These are phyloP conservation scores for Leptosphaerulina australis DNA, from an alignment of 2,329 filamentous ascomycete genomes.

Conservation along the genomic window DNA sequence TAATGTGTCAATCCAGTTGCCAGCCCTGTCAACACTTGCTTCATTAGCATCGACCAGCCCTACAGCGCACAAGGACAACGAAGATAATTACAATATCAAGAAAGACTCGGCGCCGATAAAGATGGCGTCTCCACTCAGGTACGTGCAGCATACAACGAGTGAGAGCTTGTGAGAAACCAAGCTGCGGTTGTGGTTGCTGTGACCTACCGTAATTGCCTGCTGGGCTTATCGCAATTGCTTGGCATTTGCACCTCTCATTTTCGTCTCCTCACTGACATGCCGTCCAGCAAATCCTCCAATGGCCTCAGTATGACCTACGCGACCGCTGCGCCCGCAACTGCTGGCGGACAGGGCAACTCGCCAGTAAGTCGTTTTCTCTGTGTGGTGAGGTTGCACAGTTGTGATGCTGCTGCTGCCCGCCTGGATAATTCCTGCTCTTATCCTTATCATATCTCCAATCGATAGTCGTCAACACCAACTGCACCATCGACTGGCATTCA, in stretches of 20 bases:
- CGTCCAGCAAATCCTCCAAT: slow-evolving; percentile 50
- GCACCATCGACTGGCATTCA: slow-evolving; percentile 12
- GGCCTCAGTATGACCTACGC: slow-evolving; percentile 64
- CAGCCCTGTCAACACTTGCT: slow-evolving; percentile 65
- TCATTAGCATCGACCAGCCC: slow-evolving; percentile 60
- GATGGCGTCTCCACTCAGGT: slow-evolving; percentile 40
- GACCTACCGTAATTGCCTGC: slow-evolving; percentile 28
- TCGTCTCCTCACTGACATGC: slow-evolving; percentile 32
- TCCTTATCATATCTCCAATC: slow-evolving; percentile 54
- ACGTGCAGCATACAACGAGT: slow-evolving; percentile 22
- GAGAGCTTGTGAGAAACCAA: neutral
- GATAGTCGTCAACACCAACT: slow-evolving; percentile 34
- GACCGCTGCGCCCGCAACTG: slow-evolving; percentile 69
- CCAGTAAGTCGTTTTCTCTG: slow-evolving; percentile 55
- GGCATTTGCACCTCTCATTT: slow-evolving; percentile 44
- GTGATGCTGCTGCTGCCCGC: slow-evolving; percentile 27
- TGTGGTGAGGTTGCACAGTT: slow-evolving; percentile 48
- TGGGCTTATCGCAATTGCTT: slow-evolving; percentile 40
- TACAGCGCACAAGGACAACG: slow-evolving; percentile 49
- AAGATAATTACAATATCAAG: slow-evolving; percentile 32
- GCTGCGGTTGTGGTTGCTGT: slow-evolving; percentile 21
- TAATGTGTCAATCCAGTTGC: slow-evolving; percentile 55
- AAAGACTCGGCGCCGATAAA: slow-evolving; percentile 35
- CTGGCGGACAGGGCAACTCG: slow-evolving; percentile 66
- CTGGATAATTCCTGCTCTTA: slow-evolving; percentile 42